phyloP scores from a whole-genome alignment of 768 basidiomycete species.

The Suillus decipiens region DNA sequence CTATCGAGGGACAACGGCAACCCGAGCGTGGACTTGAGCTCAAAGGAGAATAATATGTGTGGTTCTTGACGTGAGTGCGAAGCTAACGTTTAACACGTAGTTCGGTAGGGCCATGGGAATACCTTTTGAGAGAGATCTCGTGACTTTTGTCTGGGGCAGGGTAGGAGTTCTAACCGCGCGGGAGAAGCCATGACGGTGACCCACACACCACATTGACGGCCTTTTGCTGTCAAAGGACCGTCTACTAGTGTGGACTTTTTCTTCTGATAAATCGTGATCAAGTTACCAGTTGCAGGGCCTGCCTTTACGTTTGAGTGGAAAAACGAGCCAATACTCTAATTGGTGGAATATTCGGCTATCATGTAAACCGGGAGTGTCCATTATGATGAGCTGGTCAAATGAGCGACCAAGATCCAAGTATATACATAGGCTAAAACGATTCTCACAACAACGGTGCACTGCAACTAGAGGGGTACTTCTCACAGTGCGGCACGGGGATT shows the following conservation, averaged over 20 bases:
- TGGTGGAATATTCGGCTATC: slow-evolving; percentile 5
- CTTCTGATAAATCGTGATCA: slow-evolving; percentile 12
- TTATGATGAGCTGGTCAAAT: slow-evolving; percentile 3
- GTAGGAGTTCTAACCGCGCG: slow-evolving; percentile 9
- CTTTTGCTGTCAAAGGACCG: slow-evolving; percentile 17
- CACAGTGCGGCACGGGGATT: slow-evolving; percentile 28
- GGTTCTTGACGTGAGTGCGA: slow-evolving; percentile 7
- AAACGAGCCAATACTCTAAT: neutral
- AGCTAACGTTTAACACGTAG: neutral
- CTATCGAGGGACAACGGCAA: too few species aligned
- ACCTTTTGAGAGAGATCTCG: neutral
- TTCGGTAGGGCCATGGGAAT: slow-evolving; percentile 6
- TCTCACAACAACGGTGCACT: slow-evolving; percentile 14
- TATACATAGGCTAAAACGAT: slow-evolving; percentile 4
- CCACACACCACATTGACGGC: slow-evolving; percentile 11
- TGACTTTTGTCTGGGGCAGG: slow-evolving; percentile 6
- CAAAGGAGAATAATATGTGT: neutral
- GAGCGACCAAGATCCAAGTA: neutral
- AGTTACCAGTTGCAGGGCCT: neutral
- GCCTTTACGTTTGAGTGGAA: neutral
- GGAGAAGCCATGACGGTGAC: slow-evolving; percentile 3
- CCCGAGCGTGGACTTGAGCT: neutral
- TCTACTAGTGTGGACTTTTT: slow-evolving; percentile 4
- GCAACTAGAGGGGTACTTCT: slow-evolving; percentile 16
- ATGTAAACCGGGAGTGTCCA: neutral